Percentiles rank a stretch among this genome's conserved stretches.
These are phyloP conservation scores for Naganishia vaughanmartiniae DNA, from an alignment of 768 basidiomycete genomes.

Conservation along the genomic window DNA sequence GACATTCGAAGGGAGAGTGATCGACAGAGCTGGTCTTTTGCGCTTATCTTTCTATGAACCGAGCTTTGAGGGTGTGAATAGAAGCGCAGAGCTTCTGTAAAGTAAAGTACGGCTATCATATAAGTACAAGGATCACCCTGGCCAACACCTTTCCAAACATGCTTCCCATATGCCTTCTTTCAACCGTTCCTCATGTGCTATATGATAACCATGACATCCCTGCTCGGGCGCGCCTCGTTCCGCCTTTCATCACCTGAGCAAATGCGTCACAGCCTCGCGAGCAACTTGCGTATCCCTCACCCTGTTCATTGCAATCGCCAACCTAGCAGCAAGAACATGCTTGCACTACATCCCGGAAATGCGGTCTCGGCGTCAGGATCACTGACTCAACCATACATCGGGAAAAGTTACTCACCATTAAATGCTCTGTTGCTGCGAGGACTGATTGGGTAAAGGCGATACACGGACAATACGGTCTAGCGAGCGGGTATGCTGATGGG, in stretches of 20 bases:
- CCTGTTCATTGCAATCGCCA: slow-evolving; percentile 10
- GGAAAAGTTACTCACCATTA: slow-evolving; percentile 16
- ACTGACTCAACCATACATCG: too few species aligned
- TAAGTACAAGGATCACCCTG: too few species aligned
- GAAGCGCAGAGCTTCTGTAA: neutral
- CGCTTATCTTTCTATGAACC: neutral
- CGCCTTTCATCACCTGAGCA: slow-evolving; percentile 4
- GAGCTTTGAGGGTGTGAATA: neutral
- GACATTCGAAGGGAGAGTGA: neutral
- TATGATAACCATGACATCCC: too few species aligned
- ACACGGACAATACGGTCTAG: slow-evolving; percentile 25
- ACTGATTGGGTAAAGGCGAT: slow-evolving; percentile 10
- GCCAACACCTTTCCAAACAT: too few species aligned
- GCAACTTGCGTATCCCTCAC: neutral
- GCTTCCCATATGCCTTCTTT: too few species aligned
- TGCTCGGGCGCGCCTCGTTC: neutral
- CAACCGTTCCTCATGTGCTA: too few species aligned
- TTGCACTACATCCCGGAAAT: slow-evolving; percentile 8
- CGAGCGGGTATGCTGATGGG: neutral
- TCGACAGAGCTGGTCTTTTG: slow-evolving; percentile 6
- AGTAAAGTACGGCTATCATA: neutral
- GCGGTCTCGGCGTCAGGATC: neutral
- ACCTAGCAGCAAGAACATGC: slow-evolving; percentile 22
- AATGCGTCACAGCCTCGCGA: slow-evolving; percentile 14
- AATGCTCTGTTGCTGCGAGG: slow-evolving; percentile 3